Evolutionary conservation across 1,139 yeast genomes (phyloP).

Genomic region (Yamadazyma trypodendri): DNA sequence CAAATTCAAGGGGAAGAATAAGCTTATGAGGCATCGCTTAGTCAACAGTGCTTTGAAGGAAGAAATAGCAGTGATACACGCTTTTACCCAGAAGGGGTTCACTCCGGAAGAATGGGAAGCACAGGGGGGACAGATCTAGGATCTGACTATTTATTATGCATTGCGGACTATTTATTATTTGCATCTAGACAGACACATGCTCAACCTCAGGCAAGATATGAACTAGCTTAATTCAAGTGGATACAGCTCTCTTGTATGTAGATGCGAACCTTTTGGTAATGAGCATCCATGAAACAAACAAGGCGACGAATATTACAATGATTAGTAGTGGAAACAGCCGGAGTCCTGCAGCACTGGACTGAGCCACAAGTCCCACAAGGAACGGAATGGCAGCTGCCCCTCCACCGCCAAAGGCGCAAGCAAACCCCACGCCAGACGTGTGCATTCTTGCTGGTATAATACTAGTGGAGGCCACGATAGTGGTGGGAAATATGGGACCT

Average conservation of each 20-base stretch:
- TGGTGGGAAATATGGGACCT: conserved; percentile 83
- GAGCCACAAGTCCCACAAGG: conserved; percentile 51
- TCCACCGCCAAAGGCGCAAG: conserved; percentile 72
- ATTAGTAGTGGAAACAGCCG: conserved; percentile 34
- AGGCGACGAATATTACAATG: conserved; percentile 23
- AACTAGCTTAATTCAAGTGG: no score
- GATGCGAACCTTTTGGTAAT: conserved; percentile 19
- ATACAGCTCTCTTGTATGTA: conserved; percentile 16
- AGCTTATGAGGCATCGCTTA: conserved; percentile 79
- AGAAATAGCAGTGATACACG: conserved; percentile 85
- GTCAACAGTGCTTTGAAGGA: conserved; percentile 78
- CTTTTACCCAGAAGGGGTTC: conserved; percentile 87
- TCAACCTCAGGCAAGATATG: no score
- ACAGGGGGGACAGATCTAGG: conserved; percentile 30
- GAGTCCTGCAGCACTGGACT: conserved; percentile 34
- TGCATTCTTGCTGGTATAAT: conserved; percentile 62
- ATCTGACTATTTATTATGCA: neutral
- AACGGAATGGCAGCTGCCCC: conserved; percentile 78
- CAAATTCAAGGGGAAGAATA: conserved; percentile 75
- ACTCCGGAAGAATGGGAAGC: conserved; percentile 70
- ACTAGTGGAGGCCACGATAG: conserved; percentile 63
- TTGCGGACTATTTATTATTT: conserved; percentile 1
- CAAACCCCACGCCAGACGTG: conserved; percentile 69
- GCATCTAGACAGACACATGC: no score
- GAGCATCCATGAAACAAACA: conserved; percentile 29